Base-by-base conservation (phyloP, 1,139 yeast genomes). In the Pichia sp. region DNA sequence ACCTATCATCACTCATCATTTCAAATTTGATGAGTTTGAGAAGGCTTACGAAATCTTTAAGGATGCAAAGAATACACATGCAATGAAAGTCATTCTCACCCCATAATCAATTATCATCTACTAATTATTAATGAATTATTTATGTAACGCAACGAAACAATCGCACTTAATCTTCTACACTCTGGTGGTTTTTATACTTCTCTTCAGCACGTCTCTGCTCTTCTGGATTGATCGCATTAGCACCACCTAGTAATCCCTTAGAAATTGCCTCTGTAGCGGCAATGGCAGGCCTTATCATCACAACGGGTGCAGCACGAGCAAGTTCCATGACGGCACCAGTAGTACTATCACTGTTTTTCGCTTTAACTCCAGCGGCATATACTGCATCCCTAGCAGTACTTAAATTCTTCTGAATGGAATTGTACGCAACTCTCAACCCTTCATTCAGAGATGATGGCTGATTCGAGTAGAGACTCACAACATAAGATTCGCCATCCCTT, bases 261-360 rank as follows among this genome's bases (percentile, higher is more conserved):
- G 91, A 81, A 4, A 88, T 67, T 0, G 94, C 94, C 54, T 87
- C 96, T 0, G 96, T 84, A 0, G 95, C 87, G 2, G 96, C 97
- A 47, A 88, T 87, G 51, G 86, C 70, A 2, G 97, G 96, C 32
- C 96, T 61, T 3, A 88, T 69, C 14, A 88, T 59, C 8, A 87
- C 78, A 17, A 85, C 73, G 0, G 96, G 96, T 1, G 94, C 76
- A 1, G 82, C 85, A 46, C 72, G 74, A 21, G 83, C 77, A n/a
- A 86, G 66, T 1, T 84, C 76, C 17, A 65, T 63, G 2, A 82
- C 70, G 1, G 87, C 84, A 6, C 76, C 82, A 42, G 74, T 81
- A 2, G 85, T 73, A 38, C 73, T 75, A 1, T 75, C 81, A 29
- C 76, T 69, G 10, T 72, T 77, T 25, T 74, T 68, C 11, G 82